These are phyloP conservation scores for Trichoderma sp. DNA, from an alignment of 2,329 filamentous ascomycete species.

Conservation along the genomic window DNA sequence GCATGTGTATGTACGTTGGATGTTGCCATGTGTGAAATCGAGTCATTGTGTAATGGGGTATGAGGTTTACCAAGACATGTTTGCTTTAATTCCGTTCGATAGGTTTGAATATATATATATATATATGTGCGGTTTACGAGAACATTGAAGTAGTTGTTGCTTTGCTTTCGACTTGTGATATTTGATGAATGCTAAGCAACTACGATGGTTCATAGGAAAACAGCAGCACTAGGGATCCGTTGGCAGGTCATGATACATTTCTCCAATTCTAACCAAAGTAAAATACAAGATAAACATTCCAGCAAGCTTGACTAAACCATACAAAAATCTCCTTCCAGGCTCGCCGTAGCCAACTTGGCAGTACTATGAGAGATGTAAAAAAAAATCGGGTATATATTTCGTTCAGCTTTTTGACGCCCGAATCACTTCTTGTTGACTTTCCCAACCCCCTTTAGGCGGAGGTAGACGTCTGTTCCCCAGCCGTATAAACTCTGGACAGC, in stretches of 20 bases:
- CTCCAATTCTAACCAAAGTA: background rate
- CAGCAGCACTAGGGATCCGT: background rate
- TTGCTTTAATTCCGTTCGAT: background rate
- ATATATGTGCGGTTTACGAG: background rate
- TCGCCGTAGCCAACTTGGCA: background rate
- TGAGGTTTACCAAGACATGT: background rate
- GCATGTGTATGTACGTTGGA: background rate
- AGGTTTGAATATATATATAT: background rate
- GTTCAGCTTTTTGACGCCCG: background rate
- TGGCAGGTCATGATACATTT: background rate
- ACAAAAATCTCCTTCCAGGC: background rate
- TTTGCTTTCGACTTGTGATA: background rate
- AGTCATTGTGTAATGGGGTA: background rate
- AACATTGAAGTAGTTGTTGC: background rate
- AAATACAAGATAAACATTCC: background rate
- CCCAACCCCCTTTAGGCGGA: constrained; percentile 62
- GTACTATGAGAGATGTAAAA: background rate
- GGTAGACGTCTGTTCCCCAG: constrained; percentile 76
- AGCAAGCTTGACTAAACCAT: background rate
- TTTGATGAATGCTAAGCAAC: background rate
- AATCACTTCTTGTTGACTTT: constrained; percentile 41
- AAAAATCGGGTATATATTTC: background rate
- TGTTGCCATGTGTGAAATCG: background rate
- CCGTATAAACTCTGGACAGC: constrained; percentile 93
- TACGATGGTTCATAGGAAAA: background rate